Evolutionary conservation across 2,329 filamentous ascomycete genomes (phyloP).

Genomic region (Alternaria alternata): DNA sequence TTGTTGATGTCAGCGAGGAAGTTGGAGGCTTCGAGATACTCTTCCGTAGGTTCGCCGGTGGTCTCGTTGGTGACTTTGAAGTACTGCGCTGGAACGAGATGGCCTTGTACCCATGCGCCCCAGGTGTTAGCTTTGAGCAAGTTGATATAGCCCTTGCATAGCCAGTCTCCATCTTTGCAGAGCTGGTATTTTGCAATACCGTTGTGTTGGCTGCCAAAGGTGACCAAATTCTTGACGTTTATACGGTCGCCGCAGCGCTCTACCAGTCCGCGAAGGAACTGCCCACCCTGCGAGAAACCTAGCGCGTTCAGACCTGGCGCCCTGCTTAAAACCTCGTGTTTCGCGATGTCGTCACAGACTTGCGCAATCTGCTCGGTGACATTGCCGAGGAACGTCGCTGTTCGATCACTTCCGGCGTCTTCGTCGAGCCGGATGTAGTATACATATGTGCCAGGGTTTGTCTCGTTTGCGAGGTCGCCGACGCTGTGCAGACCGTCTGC

Average conservation of each 20-base stretch:
- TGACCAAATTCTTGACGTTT: conserved; percentile 79
- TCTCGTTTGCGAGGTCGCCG: conserved; percentile 72
- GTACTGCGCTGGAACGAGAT: conserved; percentile 93
- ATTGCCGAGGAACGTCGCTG: conserved; percentile 90
- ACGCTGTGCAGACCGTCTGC: conserved; percentile 77
- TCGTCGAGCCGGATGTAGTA: conserved; percentile 79
- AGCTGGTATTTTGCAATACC: conserved; percentile 84
- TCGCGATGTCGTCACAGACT: conserved; percentile 79
- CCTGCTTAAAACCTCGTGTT: conserved; percentile 80
- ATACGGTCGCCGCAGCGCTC: conserved; percentile 80
- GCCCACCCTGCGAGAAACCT: conserved; percentile 94
- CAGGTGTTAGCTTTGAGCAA: conserved; percentile 83
- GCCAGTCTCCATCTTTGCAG: conserved; percentile 75
- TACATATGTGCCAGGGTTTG: conserved; percentile 84
- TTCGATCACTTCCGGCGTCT: conserved; percentile 73
- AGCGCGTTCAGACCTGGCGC: conserved; percentile 87
- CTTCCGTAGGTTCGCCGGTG: conserved; percentile 63
- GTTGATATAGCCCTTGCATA: conserved; percentile 82
- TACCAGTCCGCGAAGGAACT: conserved; percentile 91
- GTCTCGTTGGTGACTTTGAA: conserved; percentile 73
- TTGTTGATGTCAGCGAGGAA: conserved; percentile 98
- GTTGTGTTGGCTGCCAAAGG: conserved; percentile 91
- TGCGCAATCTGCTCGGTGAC: conserved; percentile 77
- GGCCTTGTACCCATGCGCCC: conserved; percentile 77
- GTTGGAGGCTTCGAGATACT: conserved; percentile 81